Evolutionary conservation across 2,329 filamentous ascomycete species (phyloP).

Genomic region (Diaporthe destruens): DNA sequence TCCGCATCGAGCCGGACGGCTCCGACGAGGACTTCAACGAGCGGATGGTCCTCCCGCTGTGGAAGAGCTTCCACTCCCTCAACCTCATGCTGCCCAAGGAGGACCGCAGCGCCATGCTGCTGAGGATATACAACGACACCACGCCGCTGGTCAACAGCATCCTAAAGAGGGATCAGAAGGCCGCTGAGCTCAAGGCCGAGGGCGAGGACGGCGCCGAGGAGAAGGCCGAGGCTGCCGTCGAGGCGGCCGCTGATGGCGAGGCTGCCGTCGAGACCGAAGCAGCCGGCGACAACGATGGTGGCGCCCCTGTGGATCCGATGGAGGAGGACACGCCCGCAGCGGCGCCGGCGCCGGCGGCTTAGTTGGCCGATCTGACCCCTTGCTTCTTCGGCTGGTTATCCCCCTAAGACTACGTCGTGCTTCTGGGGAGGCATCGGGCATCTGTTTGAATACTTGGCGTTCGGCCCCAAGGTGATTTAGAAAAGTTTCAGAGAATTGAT

Average conservation of each 20-base stretch:
- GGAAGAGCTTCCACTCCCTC: conserved; percentile 91
- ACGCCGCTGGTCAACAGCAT: conserved; percentile 83
- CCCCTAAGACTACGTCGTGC: neutral
- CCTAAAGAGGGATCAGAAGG: conserved; percentile 62
- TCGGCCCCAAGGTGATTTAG: neutral
- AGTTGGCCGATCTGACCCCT: neutral
- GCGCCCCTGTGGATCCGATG: conserved; percentile 11
- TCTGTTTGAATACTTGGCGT: neutral
- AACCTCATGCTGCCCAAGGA: conserved; percentile 99
- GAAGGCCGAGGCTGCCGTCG: neutral
- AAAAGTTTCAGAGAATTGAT: conserved; percentile 19
- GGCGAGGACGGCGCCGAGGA: conserved; percentile 47
- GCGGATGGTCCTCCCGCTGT: conserved; percentile 89
- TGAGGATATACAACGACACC: conserved; percentile 91
- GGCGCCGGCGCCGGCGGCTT: conserved; percentile 23
- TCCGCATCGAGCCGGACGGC: conserved; percentile 83
- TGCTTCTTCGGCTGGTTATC: neutral
- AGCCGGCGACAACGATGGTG: neutral
- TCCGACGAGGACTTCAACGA: conserved; percentile 73
- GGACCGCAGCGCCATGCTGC: conserved; percentile 90
- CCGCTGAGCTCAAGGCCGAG: conserved; percentile 53
- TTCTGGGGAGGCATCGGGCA: neutral
- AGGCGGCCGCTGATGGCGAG: neutral
- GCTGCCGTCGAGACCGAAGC: conserved; percentile 24
- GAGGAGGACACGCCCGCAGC: conserved; percentile 28